Percentiles rank a stretch among this genome's conserved stretches.
phyloP scores from a whole-genome alignment of 345 rosid genomes.

The Geranium rotundifolium region DNA sequence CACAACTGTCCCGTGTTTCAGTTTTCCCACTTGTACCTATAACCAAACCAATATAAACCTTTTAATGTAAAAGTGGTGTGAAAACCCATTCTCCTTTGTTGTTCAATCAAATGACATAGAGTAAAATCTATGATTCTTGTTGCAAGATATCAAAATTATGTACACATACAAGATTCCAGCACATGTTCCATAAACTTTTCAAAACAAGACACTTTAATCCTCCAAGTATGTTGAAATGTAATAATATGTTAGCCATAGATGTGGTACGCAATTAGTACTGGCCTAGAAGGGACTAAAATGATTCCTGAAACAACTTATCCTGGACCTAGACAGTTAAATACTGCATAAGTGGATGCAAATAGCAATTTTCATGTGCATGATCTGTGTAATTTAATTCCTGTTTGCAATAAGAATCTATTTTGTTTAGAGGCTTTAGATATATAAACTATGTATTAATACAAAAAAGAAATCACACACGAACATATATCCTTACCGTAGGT shows the following conservation, averaged over 20 bases:
- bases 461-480: neutral
- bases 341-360: neutral
- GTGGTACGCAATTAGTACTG: no score
- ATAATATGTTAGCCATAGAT: no score
- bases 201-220: no score
- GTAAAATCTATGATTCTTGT: no score
- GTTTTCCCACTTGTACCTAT: conserved; percentile 36
- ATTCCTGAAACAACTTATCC: neutral
- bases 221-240: no score
- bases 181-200: no score
- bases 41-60: neutral
- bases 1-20: conserved; percentile 21
- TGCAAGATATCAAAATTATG: no score
- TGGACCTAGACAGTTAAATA: neutral
- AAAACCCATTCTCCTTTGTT: no score
- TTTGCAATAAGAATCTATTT: neutral
- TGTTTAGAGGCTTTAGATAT: neutral
- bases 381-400: neutral
- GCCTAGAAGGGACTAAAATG: neutral
- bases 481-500: conserved; percentile 37
- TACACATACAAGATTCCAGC: no score
- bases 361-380: neutral
- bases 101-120: no score
- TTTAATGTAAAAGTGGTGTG: no score
- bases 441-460: no score